A percentile compares a stretch with the other conserved stretches of the same genome.
Conservation (phyloP, 345 rosid genomes). For the Salix purpurea region DNA sequence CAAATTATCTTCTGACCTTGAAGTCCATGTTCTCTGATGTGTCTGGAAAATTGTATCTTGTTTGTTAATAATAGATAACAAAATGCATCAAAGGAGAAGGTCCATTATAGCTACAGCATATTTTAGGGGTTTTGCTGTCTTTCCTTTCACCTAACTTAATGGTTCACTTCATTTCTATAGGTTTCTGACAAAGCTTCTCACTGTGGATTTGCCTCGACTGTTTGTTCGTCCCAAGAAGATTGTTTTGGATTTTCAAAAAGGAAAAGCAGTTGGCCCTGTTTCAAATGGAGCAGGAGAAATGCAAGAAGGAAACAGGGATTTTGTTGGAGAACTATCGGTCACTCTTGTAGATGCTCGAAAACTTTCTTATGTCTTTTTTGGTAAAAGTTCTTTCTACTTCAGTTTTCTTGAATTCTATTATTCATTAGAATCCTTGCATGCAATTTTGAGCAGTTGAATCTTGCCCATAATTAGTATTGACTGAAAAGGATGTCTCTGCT, state of each 20-base stretch:
- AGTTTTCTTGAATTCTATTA: not conserved
- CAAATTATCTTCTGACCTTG: not conserved
- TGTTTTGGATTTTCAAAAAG: constrained; percentile 92
- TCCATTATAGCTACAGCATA: not conserved
- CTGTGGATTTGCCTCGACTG: constrained; percentile 84
- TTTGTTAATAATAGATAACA: not conserved
- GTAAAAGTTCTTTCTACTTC: constrained; percentile 27
- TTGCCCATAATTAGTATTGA: not conserved
- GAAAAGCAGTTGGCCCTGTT: constrained; percentile 88
- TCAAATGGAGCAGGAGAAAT: constrained; percentile 69
- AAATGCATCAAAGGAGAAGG: not conserved
- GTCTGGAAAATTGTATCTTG: not conserved
- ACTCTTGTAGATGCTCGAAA: constrained; percentile 93
- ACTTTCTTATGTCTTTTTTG: constrained; percentile 70
- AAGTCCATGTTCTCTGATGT: not conserved
- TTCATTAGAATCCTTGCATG: not conserved
- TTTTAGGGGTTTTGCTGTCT: not conserved
- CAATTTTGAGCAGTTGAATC: not conserved
- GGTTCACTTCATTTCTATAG: constrained; percentile 33
- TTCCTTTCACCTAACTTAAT: not conserved
- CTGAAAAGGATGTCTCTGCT: not conserved
- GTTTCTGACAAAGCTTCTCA: constrained; percentile 90
- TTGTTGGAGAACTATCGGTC: constrained; percentile 88
- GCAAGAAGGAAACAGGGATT: constrained; percentile 87
- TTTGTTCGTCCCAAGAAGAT: constrained; percentile 98